Evolutionary conservation across 169 alveolate species (phyloP).

Genomic region (Cryptosporidium bovis): DNA sequence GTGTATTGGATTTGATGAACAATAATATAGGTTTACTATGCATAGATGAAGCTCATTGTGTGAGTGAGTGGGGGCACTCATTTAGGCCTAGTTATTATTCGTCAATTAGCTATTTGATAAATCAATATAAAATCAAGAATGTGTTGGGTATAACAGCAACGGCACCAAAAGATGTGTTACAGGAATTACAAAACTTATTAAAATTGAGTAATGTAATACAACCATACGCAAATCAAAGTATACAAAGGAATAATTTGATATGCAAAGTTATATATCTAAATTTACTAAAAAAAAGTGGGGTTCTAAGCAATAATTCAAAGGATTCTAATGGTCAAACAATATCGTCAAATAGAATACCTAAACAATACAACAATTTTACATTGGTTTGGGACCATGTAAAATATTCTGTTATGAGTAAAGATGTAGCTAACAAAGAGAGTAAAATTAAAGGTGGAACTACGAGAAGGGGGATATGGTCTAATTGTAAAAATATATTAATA

Average conservation of each 20-base stretch:
- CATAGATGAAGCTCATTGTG: slow-evolving; percentile 93
- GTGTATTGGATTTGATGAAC: slow-evolving; percentile 56
- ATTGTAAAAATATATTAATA: slow-evolving; percentile 49
- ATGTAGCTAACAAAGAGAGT: background rate
- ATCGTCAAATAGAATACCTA: slow-evolving; percentile 15
- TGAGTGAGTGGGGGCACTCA: slow-evolving; percentile 90
- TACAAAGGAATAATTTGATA: slow-evolving; percentile 49
- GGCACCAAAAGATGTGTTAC: slow-evolving; percentile 86
- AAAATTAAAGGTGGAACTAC: background rate
- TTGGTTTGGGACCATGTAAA: slow-evolving; percentile 55
- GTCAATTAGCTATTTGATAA: slow-evolving; percentile 81
- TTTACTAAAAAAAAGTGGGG: background rate
- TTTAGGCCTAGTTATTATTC: slow-evolving; percentile 87
- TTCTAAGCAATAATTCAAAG: background rate
- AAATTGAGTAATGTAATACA: slow-evolving; percentile 32
- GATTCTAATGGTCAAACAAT: background rate
- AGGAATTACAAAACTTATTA: slow-evolving; percentile 71
- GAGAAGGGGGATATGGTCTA: slow-evolving; percentile 65
- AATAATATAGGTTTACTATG: slow-evolving; percentile 80
- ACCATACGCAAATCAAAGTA: slow-evolving; percentile 32
- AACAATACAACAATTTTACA: slow-evolving; percentile 31
- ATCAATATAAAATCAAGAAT: slow-evolving; percentile 78
- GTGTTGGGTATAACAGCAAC: slow-evolving; percentile 91
- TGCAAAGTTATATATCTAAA: slow-evolving; percentile 54
- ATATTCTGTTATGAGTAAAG: slow-evolving; percentile 19